A percentile compares a stretch with the other conserved stretches of the same genome.
Evolutionary conservation across 2,329 filamentous ascomycete species (phyloP).

Genomic region (Zelopaecilomyces penicillatus): DNA sequence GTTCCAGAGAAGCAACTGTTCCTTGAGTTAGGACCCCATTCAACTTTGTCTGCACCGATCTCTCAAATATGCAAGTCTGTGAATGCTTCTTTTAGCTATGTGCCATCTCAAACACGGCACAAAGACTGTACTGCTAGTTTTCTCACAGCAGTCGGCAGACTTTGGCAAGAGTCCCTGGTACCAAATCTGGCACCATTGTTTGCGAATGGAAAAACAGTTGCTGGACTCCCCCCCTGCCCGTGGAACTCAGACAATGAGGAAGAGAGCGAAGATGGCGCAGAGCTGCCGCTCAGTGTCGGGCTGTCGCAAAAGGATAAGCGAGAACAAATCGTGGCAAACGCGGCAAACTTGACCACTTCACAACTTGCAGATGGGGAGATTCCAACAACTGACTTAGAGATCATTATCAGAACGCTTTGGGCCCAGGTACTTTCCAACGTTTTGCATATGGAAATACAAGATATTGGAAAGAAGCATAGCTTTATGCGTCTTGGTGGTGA

Average conservation of each 20-base stretch:
- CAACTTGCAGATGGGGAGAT: background rate
- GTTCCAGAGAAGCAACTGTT: constrained; percentile 3
- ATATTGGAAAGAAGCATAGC: constrained; percentile 9
- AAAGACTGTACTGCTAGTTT: background rate
- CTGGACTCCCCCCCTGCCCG: background rate
- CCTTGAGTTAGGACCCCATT: constrained; percentile 17
- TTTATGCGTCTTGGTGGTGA: constrained; percentile 5
- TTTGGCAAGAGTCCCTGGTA: constrained; percentile 1
- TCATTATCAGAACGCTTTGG: constrained; percentile 2
- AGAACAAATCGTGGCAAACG: background rate
- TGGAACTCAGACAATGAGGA: background rate
- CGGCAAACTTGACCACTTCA: background rate
- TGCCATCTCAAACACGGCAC: background rate
- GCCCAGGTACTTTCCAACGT: constrained; percentile 2
- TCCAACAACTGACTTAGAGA: constrained; percentile 2
- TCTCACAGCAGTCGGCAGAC: background rate
- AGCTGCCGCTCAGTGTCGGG: background rate
- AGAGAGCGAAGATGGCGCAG: background rate
- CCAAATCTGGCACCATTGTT: background rate
- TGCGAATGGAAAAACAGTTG: background rate
- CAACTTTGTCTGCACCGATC: constrained; percentile 11
- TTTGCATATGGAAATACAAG: background rate
- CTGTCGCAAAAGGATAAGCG: constrained; percentile 2
- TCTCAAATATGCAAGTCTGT: constrained; percentile 7
- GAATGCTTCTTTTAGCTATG: background rate